Percentiles rank a stretch among this genome's conserved stretches.
phyloP scores from a whole-genome alignment of 176 grass and related monocot genomes.

The Cenchrus americanus region DNA sequence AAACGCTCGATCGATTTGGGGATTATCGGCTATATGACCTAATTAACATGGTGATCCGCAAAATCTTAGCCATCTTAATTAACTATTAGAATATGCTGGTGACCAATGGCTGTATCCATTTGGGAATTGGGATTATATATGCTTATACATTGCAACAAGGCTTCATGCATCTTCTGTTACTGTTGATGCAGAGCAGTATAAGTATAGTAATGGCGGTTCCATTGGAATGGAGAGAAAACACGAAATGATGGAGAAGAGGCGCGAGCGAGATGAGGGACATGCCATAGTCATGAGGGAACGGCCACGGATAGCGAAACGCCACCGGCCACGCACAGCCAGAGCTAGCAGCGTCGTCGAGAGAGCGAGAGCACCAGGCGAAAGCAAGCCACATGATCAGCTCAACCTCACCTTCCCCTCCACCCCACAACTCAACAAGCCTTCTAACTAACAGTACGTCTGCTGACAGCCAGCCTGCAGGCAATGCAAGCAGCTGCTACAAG shows the following conservation, averaged over 20 bases:
- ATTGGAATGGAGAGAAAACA: not conserved
- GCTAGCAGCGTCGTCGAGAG: not conserved
- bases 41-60: too few species aligned
- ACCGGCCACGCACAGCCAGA: not conserved
- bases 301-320: constrained; percentile 3
- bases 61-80: too few species aligned
- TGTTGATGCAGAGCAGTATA: not conserved
- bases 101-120: too few species aligned
- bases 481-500: not conserved
- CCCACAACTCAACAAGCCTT: not conserved
- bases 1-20: too few species aligned
- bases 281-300: constrained; percentile 24
- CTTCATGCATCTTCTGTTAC: too few species aligned
- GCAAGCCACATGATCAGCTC: not conserved
- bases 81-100: too few species aligned
- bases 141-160: too few species aligned
- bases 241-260: not conserved
- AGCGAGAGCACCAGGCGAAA: not conserved
- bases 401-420: not conserved
- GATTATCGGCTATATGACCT: too few species aligned
- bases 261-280: not conserved
- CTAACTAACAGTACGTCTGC: not conserved
- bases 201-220: not conserved
- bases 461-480: not conserved
- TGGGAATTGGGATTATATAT: too few species aligned